These are phyloP conservation scores for Populus tremula DNA, from an alignment of 345 rosid genomes.

Conservation along the genomic window DNA sequence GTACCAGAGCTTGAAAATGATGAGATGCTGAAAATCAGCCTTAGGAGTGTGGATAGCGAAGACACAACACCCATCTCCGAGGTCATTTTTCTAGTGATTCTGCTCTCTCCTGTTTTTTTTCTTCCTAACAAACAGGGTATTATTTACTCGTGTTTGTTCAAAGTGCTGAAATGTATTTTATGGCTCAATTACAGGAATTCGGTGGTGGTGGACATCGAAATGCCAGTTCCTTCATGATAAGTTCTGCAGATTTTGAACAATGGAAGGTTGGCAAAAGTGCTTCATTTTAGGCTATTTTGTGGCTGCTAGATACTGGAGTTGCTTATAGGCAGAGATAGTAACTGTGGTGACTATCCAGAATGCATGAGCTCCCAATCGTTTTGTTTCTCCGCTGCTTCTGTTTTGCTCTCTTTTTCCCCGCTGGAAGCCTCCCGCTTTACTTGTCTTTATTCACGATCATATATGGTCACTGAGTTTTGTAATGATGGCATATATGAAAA, in stretches of 20 bases:
- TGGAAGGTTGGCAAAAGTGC: slow-evolving; percentile 44
- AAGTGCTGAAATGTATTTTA: background rate
- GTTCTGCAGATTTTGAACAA: slow-evolving; percentile 39
- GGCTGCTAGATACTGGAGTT: background rate
- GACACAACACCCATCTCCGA: slow-evolving; percentile 57
- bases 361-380: background rate
- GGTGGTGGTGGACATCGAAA: slow-evolving; percentile 75
- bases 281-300: background rate
- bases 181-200: slow-evolving; percentile 34
- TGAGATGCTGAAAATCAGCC: slow-evolving; percentile 59
- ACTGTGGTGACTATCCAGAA: background rate
- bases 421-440: background rate
- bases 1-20: slow-evolving; percentile 58
- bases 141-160: background rate
- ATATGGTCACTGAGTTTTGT: no score
- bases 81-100: slow-evolving; percentile 17
- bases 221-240: slow-evolving; percentile 69
- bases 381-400: background rate
- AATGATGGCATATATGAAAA: background rate
- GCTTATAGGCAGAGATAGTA: background rate
- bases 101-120: background rate
- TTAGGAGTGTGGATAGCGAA: slow-evolving; percentile 56
- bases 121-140: background rate
- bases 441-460: background rate
- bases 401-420: background rate